Base-by-base conservation (phyloP, 495 filamentous ascomycete species). In the Collariella sp. region DNA sequence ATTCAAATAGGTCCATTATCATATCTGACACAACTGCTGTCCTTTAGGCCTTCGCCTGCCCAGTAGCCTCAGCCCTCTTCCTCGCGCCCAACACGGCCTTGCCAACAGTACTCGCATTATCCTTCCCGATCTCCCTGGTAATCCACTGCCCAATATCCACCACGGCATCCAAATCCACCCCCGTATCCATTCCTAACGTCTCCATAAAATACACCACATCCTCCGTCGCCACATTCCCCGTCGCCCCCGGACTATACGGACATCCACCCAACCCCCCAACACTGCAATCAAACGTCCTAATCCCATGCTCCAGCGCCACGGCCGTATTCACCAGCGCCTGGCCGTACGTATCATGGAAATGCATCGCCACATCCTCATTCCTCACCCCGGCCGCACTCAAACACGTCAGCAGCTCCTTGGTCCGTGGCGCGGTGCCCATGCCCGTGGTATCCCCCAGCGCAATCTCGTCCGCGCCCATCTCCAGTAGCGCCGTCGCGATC, bases 301-400 rank as follows among this genome's bases (percentile, higher is more conserved):
- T 84, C 0, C 93, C 93, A 51, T 88, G 84, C 69, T 96, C 91
- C 9, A 97, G 72, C 19, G 85, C 84, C 3, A 96, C 86, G 5
- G 89, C 79, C 0, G 85, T 86, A 64, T 98, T 96, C 26, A 95
- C 87, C 50, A 97, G 73, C 7, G 94, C 94, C 72, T 93, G 87
- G 10, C 91, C 94, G 68, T 94, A 99, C 5, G 94, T 99, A 62
- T 98, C 90, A 58, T 97, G 93, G 65, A 96, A 96, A 63, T 98
- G 93, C 68, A 95, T 82, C 2, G 91, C 91, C 2, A 98, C 60
- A 61, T 94, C 89, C 59, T 86, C 83, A 34, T 78, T 84, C 40
- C 83, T 76, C 43, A 97, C 83, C 0, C 90, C 88, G 4, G 89
- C 87, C 5, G 83, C 81, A 20, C 76, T 74, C 62, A 96, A 75